Base-by-base conservation (phyloP, 768 basidiomycete species). In the Artomyces pyxidatus region DNA sequence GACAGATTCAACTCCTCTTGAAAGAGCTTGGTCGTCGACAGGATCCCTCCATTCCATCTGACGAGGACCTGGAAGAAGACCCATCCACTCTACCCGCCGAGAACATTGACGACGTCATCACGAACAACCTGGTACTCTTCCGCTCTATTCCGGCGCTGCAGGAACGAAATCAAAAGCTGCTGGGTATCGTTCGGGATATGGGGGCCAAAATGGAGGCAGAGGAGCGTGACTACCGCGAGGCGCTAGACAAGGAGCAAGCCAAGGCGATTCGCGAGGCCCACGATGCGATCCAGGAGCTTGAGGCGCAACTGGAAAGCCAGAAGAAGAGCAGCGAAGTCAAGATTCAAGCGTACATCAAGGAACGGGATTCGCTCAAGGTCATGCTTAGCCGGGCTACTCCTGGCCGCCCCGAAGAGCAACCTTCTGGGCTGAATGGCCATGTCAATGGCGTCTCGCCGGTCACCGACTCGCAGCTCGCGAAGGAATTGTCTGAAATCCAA, bases 251-350 rank as follows among this genome's bases (percentile, higher is more conserved):
- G 57, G 88, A 88, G 60, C 87, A 89, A 57, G 74, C 72, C 23
- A 83, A 84, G 58, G 90, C 91, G 0, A 75, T 98, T 9, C 75
- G 77, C 29, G 91, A 96, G 65, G 95, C 95, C 0, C 87, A 92
- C 50, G 83, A 88, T 47, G 83, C 88, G 1, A 92, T 98, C 58
- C 76, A 83, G 50, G 78, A 83, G 30, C 71, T 97, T 16, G 82
- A 82, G 16, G 71, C 78, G 12, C 84, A 92, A 62, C 70, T 96
- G 11, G 89, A 94, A 53, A 70, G 74, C 35, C 83, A 91, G 65
- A 83, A 86, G 66, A 80, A 79, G 64, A 73, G 71, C 62, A 74
- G 77, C 60, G 83, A 86, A 28, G 66, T 68, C n/a, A 73, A 82
- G 39, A 81, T 89, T 37, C 83, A 88, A 58, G 82, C 85, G 8